These are phyloP conservation scores for Sambucus nigra DNA, from an alignment of 129 eudicot genomes.

Conservation along the genomic window DNA sequence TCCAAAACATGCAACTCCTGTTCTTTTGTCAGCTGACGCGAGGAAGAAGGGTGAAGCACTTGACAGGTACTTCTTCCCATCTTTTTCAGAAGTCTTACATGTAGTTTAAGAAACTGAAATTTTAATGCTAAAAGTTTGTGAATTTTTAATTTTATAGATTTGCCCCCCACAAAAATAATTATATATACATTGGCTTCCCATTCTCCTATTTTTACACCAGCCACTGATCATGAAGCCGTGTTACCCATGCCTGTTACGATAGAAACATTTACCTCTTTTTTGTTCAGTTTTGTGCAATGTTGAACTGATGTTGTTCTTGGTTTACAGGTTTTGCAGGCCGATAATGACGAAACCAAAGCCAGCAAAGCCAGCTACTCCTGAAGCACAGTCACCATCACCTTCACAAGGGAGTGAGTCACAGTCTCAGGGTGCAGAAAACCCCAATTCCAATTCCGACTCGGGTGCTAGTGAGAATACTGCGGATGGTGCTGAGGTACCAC, in stretches of 20 bases:
- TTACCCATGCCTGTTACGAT: not conserved
- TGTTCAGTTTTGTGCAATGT: too few relatives aligned
- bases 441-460: not conserved
- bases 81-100: not conserved
- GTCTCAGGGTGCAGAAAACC: conserved; percentile 20
- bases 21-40: conserved; percentile 63
- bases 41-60: conserved; percentile 63
- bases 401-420: conserved; percentile 35
- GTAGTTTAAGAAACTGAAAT: not conserved
- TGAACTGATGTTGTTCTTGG: not conserved
- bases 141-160: not conserved
- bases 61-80: conserved; percentile 42
- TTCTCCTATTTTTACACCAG: too few relatives aligned
- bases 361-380: conserved; percentile 66
- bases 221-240: not conserved
- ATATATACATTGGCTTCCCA: not conserved
- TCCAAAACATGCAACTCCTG: conserved; percentile 56
- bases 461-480: conserved; percentile 17
- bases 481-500: conserved; percentile 9
- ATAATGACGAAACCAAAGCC: conserved; percentile 77
- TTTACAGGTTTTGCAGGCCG: conserved; percentile 68
- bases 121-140: not conserved
- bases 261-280: too few relatives aligned
- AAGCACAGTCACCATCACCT: conserved; percentile 38
- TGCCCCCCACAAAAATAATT: too few relatives aligned